Conservation (phyloP, 768 basidiomycete species). For the Termitomyces sp. region DNA sequence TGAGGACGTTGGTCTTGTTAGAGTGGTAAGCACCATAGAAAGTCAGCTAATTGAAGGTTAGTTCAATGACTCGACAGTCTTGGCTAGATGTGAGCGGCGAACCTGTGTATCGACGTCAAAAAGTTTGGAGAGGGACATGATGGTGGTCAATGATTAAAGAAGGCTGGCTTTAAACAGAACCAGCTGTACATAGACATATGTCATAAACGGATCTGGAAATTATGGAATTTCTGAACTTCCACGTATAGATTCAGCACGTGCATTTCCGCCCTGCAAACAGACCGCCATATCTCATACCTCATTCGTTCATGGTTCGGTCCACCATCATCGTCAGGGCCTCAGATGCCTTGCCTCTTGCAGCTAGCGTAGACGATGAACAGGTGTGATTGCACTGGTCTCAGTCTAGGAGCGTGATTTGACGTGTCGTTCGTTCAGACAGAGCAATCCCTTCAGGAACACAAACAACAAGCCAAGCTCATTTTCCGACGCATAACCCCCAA, state of each 20-base stretch:
- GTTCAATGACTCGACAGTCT: slow-evolving; percentile 4
- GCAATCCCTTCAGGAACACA: slow-evolving; percentile 91
- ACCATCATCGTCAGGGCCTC: slow-evolving; percentile 82
- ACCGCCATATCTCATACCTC: background rate
- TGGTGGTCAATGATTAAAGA: slow-evolving; percentile 18
- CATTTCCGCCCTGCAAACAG: background rate
- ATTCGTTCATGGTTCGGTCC: slow-evolving; percentile 67
- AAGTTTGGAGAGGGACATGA: slow-evolving; percentile 33
- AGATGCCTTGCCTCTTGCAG: slow-evolving; percentile 87
- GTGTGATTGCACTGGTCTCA: slow-evolving; percentile 34
- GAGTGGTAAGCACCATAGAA: slow-evolving; percentile 95
- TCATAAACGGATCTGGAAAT: slow-evolving; percentile 11
- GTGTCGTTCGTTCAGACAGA: slow-evolving; percentile 62
- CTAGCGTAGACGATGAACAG: slow-evolving; percentile 96
- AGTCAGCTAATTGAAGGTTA: slow-evolving; percentile 49
- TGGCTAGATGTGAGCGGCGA: slow-evolving; percentile 6
- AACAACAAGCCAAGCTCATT: slow-evolving; percentile 96
- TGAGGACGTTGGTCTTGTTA: slow-evolving; percentile 74
- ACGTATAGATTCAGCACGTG: slow-evolving; percentile 15
- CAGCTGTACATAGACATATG: slow-evolving; percentile 14
- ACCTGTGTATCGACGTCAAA: slow-evolving; percentile 75
- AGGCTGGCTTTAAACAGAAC: slow-evolving; percentile 4
- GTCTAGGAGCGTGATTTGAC: slow-evolving; percentile 3
- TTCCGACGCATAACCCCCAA: slow-evolving; percentile 93
- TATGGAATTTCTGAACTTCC: slow-evolving; percentile 9